Evolutionary conservation across 805 yeast genomes (phyloP), one percentile per base, ranked within the genome.

Genomic region (Candida maesae): DNA sequence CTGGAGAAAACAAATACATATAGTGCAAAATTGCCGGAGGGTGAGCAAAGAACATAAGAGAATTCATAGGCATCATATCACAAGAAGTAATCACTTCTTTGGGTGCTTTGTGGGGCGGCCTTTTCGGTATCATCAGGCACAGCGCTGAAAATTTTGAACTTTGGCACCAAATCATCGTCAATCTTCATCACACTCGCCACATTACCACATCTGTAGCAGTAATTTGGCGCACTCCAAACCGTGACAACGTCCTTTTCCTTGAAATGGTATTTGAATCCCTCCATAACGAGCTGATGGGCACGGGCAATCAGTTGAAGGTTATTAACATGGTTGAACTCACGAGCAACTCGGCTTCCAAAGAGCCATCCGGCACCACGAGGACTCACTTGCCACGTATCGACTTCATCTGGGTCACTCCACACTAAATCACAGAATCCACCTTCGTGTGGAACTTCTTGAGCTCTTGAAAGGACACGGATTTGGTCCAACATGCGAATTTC

Each of bases 331-430:
- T 91, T 93, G 67, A 93, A 93, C 64, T 93, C 98, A 43, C 96
- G 70, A 14, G 96, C 93, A 18, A 93, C 97, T 61, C 84, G 84
- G 33, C 89, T 78, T 18, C 99, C 99, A 62, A 91, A 91, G 39
- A 91, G 67, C 98, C 98, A 91, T 11, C 99, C 99, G 0, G 99
- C 99, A 47, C 99, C 99, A 59, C 99, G 76, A 24, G 97, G 96
- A 20, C 95, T 83, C 16, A 93, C 96, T 17, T 95, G 96, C 99
- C 99, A 91, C 11, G 96, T 87, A 54, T 88, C 96, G 33, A 90
- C 96, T 56, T 90, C 90, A 61, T 91, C 98, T 2, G 99, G 99
- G 59, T 91, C 99, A 16, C 95, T 83, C 99, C 99, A 91, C 29
- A 91, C 90, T 55, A 91, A 75, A 64, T 91, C 99, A 60, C 97